Percentiles rank a stretch among this genome's conserved stretches.
Conservation (phyloP, 306 rosid species). For the Cucurbita moschata region DNA sequence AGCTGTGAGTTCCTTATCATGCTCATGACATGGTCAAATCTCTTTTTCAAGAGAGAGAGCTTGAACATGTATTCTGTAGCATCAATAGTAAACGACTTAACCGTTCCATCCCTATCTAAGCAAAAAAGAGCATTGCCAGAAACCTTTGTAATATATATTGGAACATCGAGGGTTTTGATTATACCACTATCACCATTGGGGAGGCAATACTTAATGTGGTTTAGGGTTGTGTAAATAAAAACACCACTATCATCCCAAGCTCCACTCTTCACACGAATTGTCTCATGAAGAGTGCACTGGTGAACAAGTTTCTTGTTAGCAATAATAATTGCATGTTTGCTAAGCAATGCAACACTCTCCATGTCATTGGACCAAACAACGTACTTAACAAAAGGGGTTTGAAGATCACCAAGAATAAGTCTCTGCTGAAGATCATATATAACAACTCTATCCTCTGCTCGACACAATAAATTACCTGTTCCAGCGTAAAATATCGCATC, state of each 20-base stretch:
- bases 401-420: constrained; percentile 65
- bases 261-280: constrained; percentile 91
- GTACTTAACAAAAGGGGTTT: constrained; percentile 74
- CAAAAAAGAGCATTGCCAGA: constrained; percentile 62
- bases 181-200: constrained; percentile 92
- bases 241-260: constrained; percentile 97
- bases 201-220: constrained; percentile 81
- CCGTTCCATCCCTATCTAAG: constrained; percentile 91
- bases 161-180: constrained; percentile 73
- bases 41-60: constrained; percentile 62
- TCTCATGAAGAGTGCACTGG: constrained; percentile 87
- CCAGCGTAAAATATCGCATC: constrained; percentile 95
- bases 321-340: constrained; percentile 82
- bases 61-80: constrained; percentile 80
- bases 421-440: constrained; percentile 81
- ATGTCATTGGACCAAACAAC: constrained; percentile 77
- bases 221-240: constrained; percentile 74
- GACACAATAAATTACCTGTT: constrained; percentile 66
- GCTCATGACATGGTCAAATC: constrained; percentile 74
- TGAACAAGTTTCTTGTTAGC: constrained; percentile 80
- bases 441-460: constrained; percentile 71
- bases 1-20: constrained; percentile 84
- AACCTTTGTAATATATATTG: constrained; percentile 78
- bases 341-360: constrained; percentile 83
- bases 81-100: constrained; percentile 48